Evolutionary conservation across 768 basidiomycete species (phyloP).

Genomic region (Trametes gibbosa): DNA sequence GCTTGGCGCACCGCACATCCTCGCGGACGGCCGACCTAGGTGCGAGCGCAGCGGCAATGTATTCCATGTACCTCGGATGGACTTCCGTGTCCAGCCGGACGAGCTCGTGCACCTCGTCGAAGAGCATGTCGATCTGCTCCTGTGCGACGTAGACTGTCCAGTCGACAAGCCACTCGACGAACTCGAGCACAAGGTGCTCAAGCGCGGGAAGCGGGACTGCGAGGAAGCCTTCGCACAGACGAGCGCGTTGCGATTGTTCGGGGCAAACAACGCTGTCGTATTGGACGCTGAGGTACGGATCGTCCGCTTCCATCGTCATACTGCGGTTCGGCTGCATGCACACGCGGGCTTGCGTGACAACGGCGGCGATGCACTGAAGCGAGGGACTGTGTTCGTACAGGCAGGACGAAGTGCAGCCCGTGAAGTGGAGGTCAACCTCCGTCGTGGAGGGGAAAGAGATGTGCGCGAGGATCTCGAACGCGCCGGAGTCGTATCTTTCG

Average conservation of each 20-base stretch:
- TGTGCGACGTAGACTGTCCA: neutral
- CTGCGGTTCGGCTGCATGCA: neutral
- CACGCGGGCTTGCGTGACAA: neutral
- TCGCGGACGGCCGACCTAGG: neutral
- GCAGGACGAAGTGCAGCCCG: neutral
- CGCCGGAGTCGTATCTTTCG: neutral
- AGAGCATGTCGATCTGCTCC: neutral
- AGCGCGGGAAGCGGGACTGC: slow-evolving; percentile 3
- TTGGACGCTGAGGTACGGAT: neutral
- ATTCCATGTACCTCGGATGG: neutral
- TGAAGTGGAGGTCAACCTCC: neutral
- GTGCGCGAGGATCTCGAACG: neutral
- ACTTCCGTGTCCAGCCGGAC: neutral
- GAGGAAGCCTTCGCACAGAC: slow-evolving; percentile 3
- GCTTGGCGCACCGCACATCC: neutral
- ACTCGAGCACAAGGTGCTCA: neutral
- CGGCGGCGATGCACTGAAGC: neutral
- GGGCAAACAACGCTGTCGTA: neutral
- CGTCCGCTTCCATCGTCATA: neutral
- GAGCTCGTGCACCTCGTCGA: neutral
- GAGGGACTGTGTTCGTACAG: neutral
- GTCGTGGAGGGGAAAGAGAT: neutral
- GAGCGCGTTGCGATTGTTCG: neutral
- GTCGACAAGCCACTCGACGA: too few species aligned
- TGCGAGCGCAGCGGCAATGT: neutral